Evolutionary conservation across 176 grass and related monocot species (phyloP), one percentile per base, ranked within the genome.

Genomic region (Cocos nucifera): DNA sequence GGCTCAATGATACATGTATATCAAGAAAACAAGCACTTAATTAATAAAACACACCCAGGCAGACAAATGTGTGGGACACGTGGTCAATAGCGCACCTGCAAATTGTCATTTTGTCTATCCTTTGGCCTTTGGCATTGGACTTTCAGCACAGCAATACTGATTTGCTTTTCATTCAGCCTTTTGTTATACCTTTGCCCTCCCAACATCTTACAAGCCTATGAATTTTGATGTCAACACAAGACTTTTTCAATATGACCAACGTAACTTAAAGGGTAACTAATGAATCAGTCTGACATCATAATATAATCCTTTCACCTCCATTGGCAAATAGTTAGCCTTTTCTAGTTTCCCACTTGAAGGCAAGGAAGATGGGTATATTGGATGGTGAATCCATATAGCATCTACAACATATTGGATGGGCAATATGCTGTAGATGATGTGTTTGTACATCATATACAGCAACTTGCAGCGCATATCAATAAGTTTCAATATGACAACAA

Each of bases 301-400:
- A n/a, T 60, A 74, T 9, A 60, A 68, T 26, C 67, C 19, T 52
- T 22, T 23, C 69, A 90, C 92, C 78, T 97, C 87, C 75, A 97
- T 82, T 9, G 87, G 92, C 5, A 97, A 65, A 69, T 90, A 97
- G 28, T 61, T 91, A 4, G 73, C 73, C 52, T 19, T 87, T 85
- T 57, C 3, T 82, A 71, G 22, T 23, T 87, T 15, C 92, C 87
- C 63, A 87, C 87, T 63, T 91, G 74, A 9, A 88, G 39, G 53
- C 81, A 91, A 22, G 84, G 87, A 48, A 90, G 64, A 69, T 78
- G 58, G 55, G 21, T 66, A 50, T 85, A 79, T 23, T 57, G 16
- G 2, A 91, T 7, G 15, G 80, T 52, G 28, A 77, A 54, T 0
- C 64, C 9, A 61, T 95, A 89, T n/a, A n/a, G n/a, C n/a, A n/a